phyloP scores from a whole-genome alignment of 2,329 filamentous ascomycete genomes.

The Aspergillus quadrilineatus region DNA sequence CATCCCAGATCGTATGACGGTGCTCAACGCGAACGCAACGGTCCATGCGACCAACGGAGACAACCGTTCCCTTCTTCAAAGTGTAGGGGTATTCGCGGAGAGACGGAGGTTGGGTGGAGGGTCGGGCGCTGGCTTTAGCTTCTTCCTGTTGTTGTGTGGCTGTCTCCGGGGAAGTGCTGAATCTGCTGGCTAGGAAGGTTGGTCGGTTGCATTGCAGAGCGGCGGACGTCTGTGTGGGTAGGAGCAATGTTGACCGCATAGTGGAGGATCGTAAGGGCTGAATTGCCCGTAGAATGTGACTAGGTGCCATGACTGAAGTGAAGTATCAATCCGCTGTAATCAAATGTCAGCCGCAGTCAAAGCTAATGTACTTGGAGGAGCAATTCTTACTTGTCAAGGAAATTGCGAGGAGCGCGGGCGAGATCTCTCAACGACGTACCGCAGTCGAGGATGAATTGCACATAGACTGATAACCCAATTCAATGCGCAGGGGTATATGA shows the following conservation, averaged over 20 bases:
- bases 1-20: conserved; percentile 37
- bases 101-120: conserved; percentile 25
- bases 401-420: neutral
- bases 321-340: neutral
- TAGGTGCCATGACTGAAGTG: conserved; percentile 29
- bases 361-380: neutral
- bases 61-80: conserved; percentile 40
- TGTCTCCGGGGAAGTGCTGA: conserved; percentile 2
- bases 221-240: conserved; percentile 17
- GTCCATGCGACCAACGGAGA: conserved; percentile 43
- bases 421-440: neutral
- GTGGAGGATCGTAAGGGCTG: conserved; percentile 32
- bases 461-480: neutral
- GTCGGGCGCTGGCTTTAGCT: neutral
- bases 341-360: neutral
- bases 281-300: conserved; percentile 31
- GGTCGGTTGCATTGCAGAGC: conserved; percentile 23
- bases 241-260: conserved; percentile 26
- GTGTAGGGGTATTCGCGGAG: conserved; percentile 38
- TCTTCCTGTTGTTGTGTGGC: neutral
- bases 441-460: neutral
- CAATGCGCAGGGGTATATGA: neutral
- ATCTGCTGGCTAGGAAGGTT: conserved; percentile 15
- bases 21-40: conserved; percentile 41
- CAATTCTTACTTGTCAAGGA: neutral